Evolutionary conservation across 352 stramenopile species (phyloP), one percentile per base, ranked within the genome.

Genomic region (Pythium biforme): DNA sequence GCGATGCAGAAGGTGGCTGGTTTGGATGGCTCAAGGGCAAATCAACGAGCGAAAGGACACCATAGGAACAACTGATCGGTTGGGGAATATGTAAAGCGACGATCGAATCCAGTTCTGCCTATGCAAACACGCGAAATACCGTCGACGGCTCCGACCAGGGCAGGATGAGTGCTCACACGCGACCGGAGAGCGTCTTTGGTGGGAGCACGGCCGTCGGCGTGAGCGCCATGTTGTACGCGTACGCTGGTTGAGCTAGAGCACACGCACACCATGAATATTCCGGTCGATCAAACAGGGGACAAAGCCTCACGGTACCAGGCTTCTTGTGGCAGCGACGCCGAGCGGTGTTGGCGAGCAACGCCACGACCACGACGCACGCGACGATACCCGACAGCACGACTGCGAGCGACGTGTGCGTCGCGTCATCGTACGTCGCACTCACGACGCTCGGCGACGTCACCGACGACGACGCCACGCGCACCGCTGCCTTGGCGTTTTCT

Each of bases 401-500:
- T 22, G 19, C 19, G 23, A 29, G 14, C 25, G 31, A 33, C 39
- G 40, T 48, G 41, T n/a, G 47, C 9, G 27, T 23, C 23, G 12
- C 25, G 12, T 37, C 34, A 2, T 27, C 2, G 2, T 29, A 15
- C 29, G 50, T 20, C 23, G n/a, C 48, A 20, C 12, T 53, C 4
- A 23, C 25, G 11, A 34, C n/a, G 10, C 17, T 26, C 3, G 53
- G 40, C 17, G 53, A 59, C 5, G 25, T 4, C 1, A 34, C 53
- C 5, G 19, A 12, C 53, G 6, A 59, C 50, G 50, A 43, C 19
- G 31, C 3, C 50, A 34, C 6, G 12, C 39, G 4, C 9, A 69
- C 62, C 19, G 75, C 64, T 6, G 64, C 43, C 49, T 66, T 55
- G 31, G 80, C 67, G 34, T 66, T 66, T 9, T 59, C 29, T 34